Evolutionary conservation across 257 asterid species (phyloP).

Genomic region (Solanum dulcamara): DNA sequence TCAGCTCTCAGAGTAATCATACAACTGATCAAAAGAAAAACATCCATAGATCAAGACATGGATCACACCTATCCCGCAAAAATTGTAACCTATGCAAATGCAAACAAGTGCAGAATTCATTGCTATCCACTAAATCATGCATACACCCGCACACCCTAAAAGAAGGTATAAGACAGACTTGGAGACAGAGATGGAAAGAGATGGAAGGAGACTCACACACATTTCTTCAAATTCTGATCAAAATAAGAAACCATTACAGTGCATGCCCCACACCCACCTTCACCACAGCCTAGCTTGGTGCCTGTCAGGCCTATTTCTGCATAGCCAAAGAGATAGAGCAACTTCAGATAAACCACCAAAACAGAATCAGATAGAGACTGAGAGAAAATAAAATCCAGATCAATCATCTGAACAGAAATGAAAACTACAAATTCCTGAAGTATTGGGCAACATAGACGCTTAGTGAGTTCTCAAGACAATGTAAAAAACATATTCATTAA

Average conservation of each 20-base stretch:
- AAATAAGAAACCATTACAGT: constrained; percentile 90
- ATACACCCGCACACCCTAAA: neutral
- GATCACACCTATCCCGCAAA: neutral
- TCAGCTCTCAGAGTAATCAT: neutral
- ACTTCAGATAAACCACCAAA: constrained; percentile 1
- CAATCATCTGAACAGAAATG: neutral
- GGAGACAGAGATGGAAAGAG: neutral
- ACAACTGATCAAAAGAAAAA: neutral
- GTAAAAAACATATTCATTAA: neutral
- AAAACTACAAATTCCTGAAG: neutral
- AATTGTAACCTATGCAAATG: neutral
- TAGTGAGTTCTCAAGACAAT: neutral
- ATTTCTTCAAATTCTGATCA: constrained; percentile 60
- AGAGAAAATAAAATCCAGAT: neutral
- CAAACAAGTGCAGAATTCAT: neutral
- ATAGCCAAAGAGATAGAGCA: constrained; percentile 2
- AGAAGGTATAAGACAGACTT: neutral
- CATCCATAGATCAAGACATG: neutral
- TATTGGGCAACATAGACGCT: neutral
- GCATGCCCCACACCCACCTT: constrained; percentile 99
- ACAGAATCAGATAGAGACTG: neutral
- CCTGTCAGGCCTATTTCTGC: constrained; percentile 85
- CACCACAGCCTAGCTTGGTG: constrained; percentile 97
- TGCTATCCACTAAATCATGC: neutral
- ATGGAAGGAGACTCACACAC: constrained; percentile 67